Base-by-base conservation (phyloP, 331 rosid species). In the Pyracantha coccinea region DNA sequence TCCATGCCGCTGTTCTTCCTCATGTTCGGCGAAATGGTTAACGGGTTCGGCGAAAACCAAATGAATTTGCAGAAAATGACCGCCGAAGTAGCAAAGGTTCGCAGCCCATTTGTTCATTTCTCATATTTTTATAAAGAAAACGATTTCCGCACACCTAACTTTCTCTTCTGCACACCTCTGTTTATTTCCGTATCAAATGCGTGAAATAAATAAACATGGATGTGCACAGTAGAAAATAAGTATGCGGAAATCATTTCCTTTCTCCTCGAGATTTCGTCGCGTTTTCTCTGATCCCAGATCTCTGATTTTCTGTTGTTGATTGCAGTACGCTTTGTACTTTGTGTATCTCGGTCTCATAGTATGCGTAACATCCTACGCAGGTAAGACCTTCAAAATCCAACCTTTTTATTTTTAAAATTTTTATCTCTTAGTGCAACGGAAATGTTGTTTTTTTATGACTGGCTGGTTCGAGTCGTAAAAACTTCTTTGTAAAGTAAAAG, bases 1-100 rank as follows among this genome's bases (percentile, higher is more conserved):
- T 94, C 99, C 73, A 92, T 92, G 97, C 99, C 97, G 0, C 87
- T 90, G 53, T 94, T 94, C 92, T 94, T 94, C 75, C 96, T 94
- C 45, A 85, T 94, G 28, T 92, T 94, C 44, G 99, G 99, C 71
- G 74, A 94, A 86, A 94, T 94, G 97, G 97, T 94, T 50, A 94
- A 94, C 66, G 97, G 99, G 38, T 94, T 94, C 68, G 97, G 97
- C 21, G 89, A 91, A 58, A 94, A 94, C 85, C 97, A 92, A 66
- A 78, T 82, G 86, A 85, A 94, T 74, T 84, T 94, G 78, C 81
- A 85, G 69, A 86, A 85, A 86, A 90, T 94, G 99, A 94, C 96
- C n/a, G 86, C 88, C 1, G 96, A 94, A 90, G 97, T 94, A 7
- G 83, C 95, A 2, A 90, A 92, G 96, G 99, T 94, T 54, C 14